Base-by-base conservation (phyloP, 306 rosid species). In the Gastrolobium villosum region DNA sequence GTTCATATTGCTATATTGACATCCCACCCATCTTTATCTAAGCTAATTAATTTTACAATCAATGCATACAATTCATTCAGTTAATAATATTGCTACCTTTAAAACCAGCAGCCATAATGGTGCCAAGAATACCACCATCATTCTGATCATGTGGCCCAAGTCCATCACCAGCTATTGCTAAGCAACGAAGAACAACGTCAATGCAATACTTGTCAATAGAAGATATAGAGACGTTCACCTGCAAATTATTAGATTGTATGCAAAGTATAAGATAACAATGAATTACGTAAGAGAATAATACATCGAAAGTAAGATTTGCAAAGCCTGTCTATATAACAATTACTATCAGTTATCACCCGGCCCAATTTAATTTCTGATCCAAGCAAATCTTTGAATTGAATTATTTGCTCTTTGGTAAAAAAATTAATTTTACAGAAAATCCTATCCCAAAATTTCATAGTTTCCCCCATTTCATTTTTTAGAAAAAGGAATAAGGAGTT, bases 131-230 rank as follows among this genome's bases (percentile, higher is more conserved):
- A 78, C 99, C 98, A 57, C 99, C 98, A 57, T 88, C 96, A 79
- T 87, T 77, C 63, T 61, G 64, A 41, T 87, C 89, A 43, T 68
- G 87, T n/a, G 87, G 83, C 72, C 91, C 93, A 80, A 95, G 83
- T 63, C 99, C 99, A 81, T 95, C 99, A 41, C 96, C 94, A 6
- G 76, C 84, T 59, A 86, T 84, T 72, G 99, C 96, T 81, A 88
- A 77, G 86, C 99, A 95, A 63, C 93, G 96, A 60, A 95, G 95
- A 70, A 91, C 90, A 63, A 95, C 91, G 86, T 93, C 96, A 69
- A 92, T 83, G 83, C 96, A 92, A 87, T 85, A 86, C 70, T 78
- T 86, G 79, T 93, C 96, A 86, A 76, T 86, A 48, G 90, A 82
- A 72, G 98, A 87, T 83, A 89, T 61, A 31, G 94, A 87, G 37